These are phyloP conservation scores for Yamadazyma nakazawae DNA, from an alignment of 805 yeast species.

Conservation along the genomic window DNA sequence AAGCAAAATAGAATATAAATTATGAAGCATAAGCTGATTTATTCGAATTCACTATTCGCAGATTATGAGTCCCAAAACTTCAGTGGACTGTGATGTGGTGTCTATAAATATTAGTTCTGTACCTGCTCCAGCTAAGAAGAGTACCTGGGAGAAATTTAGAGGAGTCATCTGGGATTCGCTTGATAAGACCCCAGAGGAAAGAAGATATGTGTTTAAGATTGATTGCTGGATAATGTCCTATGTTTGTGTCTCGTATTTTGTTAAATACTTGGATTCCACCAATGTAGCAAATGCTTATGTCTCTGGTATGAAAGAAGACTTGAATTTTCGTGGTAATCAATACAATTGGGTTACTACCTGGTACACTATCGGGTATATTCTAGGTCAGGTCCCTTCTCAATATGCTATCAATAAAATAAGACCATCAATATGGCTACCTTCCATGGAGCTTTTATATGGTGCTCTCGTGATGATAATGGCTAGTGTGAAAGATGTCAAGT, in stretches of 20 bases:
- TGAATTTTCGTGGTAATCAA: conserved; percentile 39
- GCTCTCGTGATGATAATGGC: conserved; percentile 26
- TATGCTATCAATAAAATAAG: conserved; percentile 31
- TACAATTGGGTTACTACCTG: conserved; percentile 42
- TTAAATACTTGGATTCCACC: conserved; percentile 31
- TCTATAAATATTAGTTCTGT: background rate
- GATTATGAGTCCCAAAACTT: background rate
- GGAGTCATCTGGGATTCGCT: conserved; percentile 9
- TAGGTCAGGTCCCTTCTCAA: conserved; percentile 51
- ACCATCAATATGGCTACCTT: conserved; percentile 35
- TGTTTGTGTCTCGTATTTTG: conserved; percentile 6
- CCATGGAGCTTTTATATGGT: conserved; percentile 33
- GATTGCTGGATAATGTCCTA: conserved; percentile 10
- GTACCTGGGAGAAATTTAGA: background rate
- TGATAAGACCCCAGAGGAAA: conserved; percentile 9
- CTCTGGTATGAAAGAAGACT: conserved; percentile 46
- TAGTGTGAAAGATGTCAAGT: conserved; percentile 20
- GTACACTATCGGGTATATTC: conserved; percentile 50
- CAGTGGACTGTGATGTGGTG: background rate
- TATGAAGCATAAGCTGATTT: background rate
- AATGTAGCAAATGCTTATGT: conserved; percentile 46
- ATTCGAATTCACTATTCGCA: background rate
- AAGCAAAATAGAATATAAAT: background rate
- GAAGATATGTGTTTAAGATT: conserved; percentile 7
- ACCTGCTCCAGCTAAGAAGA: background rate